phyloP scores from a whole-genome alignment of 371 early-diverging fungal genomes.

The Actinomortierella wolfii region DNA sequence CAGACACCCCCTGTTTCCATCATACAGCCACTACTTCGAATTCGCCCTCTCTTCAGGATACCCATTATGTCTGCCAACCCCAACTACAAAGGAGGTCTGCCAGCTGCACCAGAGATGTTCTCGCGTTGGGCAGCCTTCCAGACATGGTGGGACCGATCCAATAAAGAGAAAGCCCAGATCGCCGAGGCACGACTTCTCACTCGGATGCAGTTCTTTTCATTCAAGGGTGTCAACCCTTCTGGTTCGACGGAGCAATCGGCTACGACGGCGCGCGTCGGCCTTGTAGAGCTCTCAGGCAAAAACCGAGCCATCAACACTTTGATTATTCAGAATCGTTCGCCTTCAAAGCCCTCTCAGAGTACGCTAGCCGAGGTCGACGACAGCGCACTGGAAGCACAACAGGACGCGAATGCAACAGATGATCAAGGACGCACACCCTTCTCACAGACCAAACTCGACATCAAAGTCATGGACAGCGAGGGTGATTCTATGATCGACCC shows the following conservation, averaged over 20 bases:
- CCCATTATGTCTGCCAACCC: constrained; percentile 41
- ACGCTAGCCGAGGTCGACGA: constrained; percentile 3
- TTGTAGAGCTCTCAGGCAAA: constrained; percentile 50
- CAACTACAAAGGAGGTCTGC: constrained; percentile 15
- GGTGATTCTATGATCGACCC: constrained; percentile 35
- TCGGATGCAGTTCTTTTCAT: constrained; percentile 48
- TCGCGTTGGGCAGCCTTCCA: constrained; percentile 45
- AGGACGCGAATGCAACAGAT: constrained; percentile 17
- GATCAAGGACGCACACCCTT: constrained; percentile 45
- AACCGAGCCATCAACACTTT: constrained; percentile 50
- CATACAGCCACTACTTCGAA: not conserved
- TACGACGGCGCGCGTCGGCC: constrained; percentile 50
- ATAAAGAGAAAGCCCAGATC: constrained; percentile 33
- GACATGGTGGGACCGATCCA: constrained; percentile 43
- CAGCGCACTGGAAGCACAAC: constrained; percentile 46
- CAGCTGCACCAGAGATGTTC: constrained; percentile 39
- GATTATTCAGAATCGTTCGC: constrained; percentile 40
- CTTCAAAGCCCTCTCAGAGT: constrained; percentile 3
- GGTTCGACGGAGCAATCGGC: constrained; percentile 34
- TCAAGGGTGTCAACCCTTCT: constrained; percentile 25
- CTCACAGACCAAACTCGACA: constrained; percentile 44
- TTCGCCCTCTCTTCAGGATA: constrained; percentile 43
- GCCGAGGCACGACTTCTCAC: constrained; percentile 44
- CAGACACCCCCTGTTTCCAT: constrained; percentile 17
- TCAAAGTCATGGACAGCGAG: constrained; percentile 22